These are phyloP conservation scores for Cryphonectria parasitica DNA, from an alignment of 2,329 filamentous ascomycete species.

Conservation along the genomic window DNA sequence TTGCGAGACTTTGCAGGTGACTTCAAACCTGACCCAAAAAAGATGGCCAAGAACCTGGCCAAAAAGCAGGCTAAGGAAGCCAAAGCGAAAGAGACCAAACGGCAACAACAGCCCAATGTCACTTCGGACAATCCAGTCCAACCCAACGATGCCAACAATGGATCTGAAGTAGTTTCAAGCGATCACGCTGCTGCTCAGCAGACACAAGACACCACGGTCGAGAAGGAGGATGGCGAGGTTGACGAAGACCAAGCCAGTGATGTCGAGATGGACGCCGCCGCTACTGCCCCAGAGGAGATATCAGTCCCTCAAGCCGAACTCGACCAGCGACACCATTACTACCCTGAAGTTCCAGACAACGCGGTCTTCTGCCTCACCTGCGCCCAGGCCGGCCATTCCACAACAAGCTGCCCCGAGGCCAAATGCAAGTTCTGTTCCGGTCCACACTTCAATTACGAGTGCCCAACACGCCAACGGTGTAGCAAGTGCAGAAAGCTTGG, in stretches of 20 bases:
- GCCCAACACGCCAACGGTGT: conserved; percentile 56
- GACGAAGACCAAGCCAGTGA: not conserved
- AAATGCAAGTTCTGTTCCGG: conserved; percentile 54
- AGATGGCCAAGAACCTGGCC: not conserved
- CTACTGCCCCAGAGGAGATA: not conserved
- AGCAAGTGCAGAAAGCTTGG: conserved; percentile 66
- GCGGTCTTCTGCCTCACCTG: conserved; percentile 56
- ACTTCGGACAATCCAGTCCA: not conserved
- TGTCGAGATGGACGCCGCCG: conserved; percentile 1
- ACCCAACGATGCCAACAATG: not conserved
- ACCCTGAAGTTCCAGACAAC: conserved; percentile 51
- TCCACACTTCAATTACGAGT: conserved; percentile 54
- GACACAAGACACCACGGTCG: not conserved
- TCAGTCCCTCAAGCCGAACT: conserved; percentile 38
- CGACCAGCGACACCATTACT: conserved; percentile 52
- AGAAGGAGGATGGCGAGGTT: conserved; percentile 11
- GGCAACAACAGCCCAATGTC: not conserved
- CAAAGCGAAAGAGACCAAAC: not conserved
- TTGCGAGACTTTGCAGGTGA: conserved; percentile 18
- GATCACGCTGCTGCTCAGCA: not conserved
- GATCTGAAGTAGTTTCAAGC: not conserved
- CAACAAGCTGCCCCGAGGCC: conserved; percentile 48
- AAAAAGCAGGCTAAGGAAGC: conserved; percentile 2
- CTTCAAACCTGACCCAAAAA: conserved; percentile 1
- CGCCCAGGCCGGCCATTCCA: conserved; percentile 51